Evolutionary conservation across 805 yeast genomes (phyloP).

Genomic region (Yarrowia bubula): DNA sequence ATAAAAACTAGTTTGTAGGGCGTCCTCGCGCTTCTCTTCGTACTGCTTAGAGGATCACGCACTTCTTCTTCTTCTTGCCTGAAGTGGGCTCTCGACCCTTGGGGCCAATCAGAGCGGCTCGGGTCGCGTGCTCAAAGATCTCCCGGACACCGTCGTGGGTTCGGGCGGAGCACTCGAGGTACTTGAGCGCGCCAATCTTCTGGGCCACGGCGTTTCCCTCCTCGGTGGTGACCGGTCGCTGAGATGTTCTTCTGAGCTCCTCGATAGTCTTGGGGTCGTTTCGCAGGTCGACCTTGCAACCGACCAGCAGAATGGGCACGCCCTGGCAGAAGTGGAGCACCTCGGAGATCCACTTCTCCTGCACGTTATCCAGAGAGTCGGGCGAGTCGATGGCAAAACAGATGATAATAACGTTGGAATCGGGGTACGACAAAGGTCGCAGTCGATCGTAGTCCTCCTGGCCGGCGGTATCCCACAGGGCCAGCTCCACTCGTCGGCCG

Average conservation of each 20-base stretch:
- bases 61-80: slow-evolving; percentile 23
- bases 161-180: slow-evolving; percentile 90
- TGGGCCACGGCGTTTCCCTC: slow-evolving; percentile 88
- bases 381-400: slow-evolving; percentile 91
- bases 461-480: slow-evolving; percentile 98
- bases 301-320: slow-evolving; percentile 87
- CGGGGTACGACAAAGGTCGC: slow-evolving; percentile 88
- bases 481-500: slow-evolving; percentile 89
- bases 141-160: slow-evolving; percentile 89
- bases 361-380: slow-evolving; percentile 88
- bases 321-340: slow-evolving; percentile 92
- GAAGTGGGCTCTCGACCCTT: slow-evolving; percentile 11
- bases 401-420: slow-evolving; percentile 83
- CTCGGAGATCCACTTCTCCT: slow-evolving; percentile 94
- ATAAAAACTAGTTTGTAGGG: neutral
- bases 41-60: slow-evolving; percentile 12
- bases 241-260: slow-evolving; percentile 67
- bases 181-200: slow-evolving; percentile 81
- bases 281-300: slow-evolving; percentile 87
- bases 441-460: slow-evolving; percentile 96
- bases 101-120: slow-evolving; percentile 68
- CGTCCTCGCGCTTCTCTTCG: neutral
- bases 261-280: slow-evolving; percentile 76
- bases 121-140: slow-evolving; percentile 87
- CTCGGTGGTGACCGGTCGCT: slow-evolving; percentile 73